phyloP scores from a whole-genome alignment of 2,329 filamentous ascomycete genomes.

The Apiospora malaysiana region DNA sequence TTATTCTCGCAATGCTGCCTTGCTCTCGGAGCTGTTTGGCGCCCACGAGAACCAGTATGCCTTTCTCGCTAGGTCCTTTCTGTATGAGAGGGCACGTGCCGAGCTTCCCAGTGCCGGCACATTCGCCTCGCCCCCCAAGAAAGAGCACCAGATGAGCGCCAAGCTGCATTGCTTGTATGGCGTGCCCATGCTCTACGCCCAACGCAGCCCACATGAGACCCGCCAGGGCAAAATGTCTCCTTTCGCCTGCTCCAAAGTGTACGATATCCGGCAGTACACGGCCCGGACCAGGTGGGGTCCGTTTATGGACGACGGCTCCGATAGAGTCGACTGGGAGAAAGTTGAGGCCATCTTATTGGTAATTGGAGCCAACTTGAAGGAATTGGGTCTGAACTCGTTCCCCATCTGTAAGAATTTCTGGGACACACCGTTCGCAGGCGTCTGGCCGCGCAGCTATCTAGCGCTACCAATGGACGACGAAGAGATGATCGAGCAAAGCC shows the following conservation, averaged over 20 bases:
- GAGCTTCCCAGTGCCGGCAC: constrained; percentile 29
- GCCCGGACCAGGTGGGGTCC: constrained; percentile 71
- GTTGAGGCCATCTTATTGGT: constrained; percentile 76
- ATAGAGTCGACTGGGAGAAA: constrained; percentile 78
- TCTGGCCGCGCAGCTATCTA: constrained; percentile 57
- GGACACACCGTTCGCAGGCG: constrained; percentile 61
- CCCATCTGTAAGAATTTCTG: constrained; percentile 59
- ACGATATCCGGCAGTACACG: constrained; percentile 75
- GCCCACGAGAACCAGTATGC: constrained; percentile 58
- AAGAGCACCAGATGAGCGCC: constrained; percentile 67
- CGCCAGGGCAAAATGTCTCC: constrained; percentile 45
- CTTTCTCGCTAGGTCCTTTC: constrained; percentile 68
- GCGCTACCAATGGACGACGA: constrained; percentile 39
- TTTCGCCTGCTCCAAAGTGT: constrained; percentile 72
- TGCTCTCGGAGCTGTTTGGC: constrained; percentile 53
- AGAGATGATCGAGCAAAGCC: constrained; percentile 36
- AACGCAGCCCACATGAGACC: constrained; percentile 40
- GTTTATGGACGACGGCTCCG: constrained; percentile 67
- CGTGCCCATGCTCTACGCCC: constrained; percentile 53
- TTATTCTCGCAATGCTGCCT: constrained; percentile 52
- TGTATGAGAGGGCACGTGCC: constrained; percentile 64
- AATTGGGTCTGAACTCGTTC: constrained; percentile 50
- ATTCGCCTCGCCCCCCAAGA: constrained; percentile 41
- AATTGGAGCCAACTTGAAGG: constrained; percentile 65
- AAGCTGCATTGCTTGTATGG: constrained; percentile 75